Evolutionary conservation across 2,329 filamentous ascomycete genomes (phyloP).

Genomic region (Cordyceps militaris): DNA sequence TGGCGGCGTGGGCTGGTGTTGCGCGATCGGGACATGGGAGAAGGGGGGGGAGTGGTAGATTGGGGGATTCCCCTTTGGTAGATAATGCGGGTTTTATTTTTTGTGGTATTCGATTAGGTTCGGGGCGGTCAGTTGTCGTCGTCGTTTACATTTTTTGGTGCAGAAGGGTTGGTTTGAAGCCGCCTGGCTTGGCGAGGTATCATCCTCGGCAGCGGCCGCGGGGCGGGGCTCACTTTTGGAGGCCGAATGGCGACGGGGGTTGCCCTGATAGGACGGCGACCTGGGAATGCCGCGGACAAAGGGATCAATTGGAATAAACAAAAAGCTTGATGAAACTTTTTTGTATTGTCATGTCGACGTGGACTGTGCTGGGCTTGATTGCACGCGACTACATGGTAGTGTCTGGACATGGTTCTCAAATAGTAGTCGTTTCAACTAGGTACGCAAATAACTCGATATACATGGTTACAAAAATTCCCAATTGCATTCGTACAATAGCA

Average conservation of each 20-base stretch:
- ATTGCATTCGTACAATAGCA: neutral
- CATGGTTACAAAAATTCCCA: neutral
- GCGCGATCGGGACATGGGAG: neutral
- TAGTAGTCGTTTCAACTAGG: neutral
- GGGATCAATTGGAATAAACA: neutral
- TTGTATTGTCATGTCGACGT: neutral
- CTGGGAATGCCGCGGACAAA: neutral
- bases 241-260: neutral
- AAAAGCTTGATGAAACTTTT: neutral
- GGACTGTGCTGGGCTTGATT: neutral
- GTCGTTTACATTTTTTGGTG: neutral
- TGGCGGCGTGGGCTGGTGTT: conserved; percentile 15
- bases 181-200: neutral
- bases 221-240: conserved; percentile 10
- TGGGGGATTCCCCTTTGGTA: neutral
- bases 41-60: neutral
- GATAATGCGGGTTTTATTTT: neutral
- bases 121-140: neutral
- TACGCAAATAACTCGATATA: neutral
- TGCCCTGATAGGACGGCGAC: neutral
- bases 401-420: no score
- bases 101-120: neutral
- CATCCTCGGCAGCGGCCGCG: neutral
- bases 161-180: neutral
- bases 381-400: neutral